phyloP scores from a whole-genome alignment of 495 filamentous ascomycete species.

The Lophiostoma macrostomum region DNA sequence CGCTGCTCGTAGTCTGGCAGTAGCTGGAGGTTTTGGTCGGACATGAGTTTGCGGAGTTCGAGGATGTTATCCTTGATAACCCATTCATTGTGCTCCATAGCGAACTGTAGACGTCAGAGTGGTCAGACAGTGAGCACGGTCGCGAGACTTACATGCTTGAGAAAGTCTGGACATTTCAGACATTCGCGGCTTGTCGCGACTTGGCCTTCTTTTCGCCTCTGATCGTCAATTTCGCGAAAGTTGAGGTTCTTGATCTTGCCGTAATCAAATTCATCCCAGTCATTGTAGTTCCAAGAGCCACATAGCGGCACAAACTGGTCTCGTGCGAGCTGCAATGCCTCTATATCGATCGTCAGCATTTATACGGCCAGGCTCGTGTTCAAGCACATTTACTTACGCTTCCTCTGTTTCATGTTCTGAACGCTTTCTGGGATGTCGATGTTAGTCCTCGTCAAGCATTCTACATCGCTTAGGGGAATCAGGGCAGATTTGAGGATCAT shows the following conservation, averaged over 20 bases:
- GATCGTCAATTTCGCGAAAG: slow-evolving; percentile 68
- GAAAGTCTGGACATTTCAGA: slow-evolving; percentile 67
- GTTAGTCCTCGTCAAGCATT: slow-evolving; percentile 73
- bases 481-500: slow-evolving; percentile 63
- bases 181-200: slow-evolving; percentile 58
- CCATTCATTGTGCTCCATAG: slow-evolving; percentile 94
- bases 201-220: slow-evolving; percentile 59
- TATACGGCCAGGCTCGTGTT: not conserved
- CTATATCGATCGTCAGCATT: slow-evolving; percentile 29
- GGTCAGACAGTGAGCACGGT: slow-evolving; percentile 7
- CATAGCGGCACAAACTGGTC: slow-evolving; percentile 62
- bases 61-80: slow-evolving; percentile 86
- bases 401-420: slow-evolving; percentile 24
- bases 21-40: slow-evolving; percentile 93
- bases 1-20: slow-evolving; percentile 98
- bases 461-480: slow-evolving; percentile 68
- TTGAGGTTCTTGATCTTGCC: slow-evolving; percentile 71
- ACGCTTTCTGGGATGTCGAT: slow-evolving; percentile 51
- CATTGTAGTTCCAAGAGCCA: slow-evolving; percentile 63
- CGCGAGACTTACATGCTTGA: slow-evolving; percentile 74
- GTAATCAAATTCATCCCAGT: slow-evolving; percentile 88
- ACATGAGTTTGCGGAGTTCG: slow-evolving; percentile 79
- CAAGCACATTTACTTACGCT: slow-evolving; percentile 25
- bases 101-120: slow-evolving; percentile 53
- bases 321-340: slow-evolving; percentile 48